Conservation (phyloP, 768 basidiomycete species). For the Amanita exitialis region DNA sequence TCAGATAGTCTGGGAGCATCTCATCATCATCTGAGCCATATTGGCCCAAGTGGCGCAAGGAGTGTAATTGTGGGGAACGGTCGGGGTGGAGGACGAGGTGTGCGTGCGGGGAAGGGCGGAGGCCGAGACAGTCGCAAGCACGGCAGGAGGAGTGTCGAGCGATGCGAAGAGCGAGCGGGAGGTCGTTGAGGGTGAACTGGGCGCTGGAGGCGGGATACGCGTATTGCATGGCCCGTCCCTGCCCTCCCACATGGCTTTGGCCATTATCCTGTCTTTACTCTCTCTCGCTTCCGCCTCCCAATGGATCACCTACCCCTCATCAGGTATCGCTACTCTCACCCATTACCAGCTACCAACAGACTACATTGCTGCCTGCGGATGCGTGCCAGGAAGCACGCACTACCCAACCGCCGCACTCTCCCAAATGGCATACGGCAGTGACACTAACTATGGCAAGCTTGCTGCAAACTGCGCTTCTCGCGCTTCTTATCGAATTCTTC, state of each 20-base stretch:
- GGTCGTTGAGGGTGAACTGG: slow-evolving; percentile 34
- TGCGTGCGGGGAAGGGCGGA: slow-evolving; percentile 52
- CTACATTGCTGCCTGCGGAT: slow-evolving; percentile 70
- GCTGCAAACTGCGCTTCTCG: neutral
- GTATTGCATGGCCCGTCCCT: slow-evolving; percentile 38
- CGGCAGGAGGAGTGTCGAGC: slow-evolving; percentile 74
- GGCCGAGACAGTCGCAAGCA: slow-evolving; percentile 59
- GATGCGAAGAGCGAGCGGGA: slow-evolving; percentile 60
- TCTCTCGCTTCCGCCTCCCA: slow-evolving; percentile 12
- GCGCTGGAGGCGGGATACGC: slow-evolving; percentile 59
- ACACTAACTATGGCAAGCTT: slow-evolving; percentile 44
- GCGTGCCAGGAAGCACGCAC: slow-evolving; percentile 52
- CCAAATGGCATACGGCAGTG: slow-evolving; percentile 74
- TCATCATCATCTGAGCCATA: slow-evolving; percentile 70
- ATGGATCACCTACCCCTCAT: slow-evolving; percentile 58
- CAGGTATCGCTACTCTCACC: slow-evolving; percentile 69
- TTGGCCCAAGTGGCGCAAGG: slow-evolving; percentile 45
- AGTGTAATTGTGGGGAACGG: slow-evolving; percentile 23
- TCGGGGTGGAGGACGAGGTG: slow-evolving; percentile 51
- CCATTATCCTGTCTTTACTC: slow-evolving; percentile 10
- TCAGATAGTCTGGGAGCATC: slow-evolving; percentile 38
- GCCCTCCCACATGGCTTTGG: slow-evolving; percentile 5
- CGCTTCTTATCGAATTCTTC: slow-evolving; percentile 5
- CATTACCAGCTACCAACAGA: slow-evolving; percentile 52
- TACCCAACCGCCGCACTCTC: slow-evolving; percentile 77